Base-by-base conservation (phyloP, 495 filamentous ascomycete genomes). In the Lasiosphaeriaceae sp. region DNA sequence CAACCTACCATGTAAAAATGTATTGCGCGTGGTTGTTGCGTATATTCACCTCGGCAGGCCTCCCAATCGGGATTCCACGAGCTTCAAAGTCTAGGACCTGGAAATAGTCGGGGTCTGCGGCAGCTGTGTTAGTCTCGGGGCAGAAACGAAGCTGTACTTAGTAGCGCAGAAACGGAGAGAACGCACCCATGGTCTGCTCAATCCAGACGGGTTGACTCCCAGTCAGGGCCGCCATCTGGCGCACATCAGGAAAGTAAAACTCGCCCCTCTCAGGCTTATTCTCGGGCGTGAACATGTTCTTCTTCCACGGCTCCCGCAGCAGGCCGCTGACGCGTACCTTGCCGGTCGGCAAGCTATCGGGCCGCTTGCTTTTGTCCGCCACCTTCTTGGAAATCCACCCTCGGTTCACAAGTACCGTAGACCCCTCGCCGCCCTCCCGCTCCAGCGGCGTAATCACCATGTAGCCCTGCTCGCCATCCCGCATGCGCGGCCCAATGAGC, bases 1-100 rank as follows among this genome's bases (percentile, higher is more conserved):
- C n/a, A 24, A 77, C 84, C 66, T 83, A 96, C 94, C 94, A 98
- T 51, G 94, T 98, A 69, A 96, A 92, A 55, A 98, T 97, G 67
- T 98, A 98, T 75, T 98, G 93, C 61, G 89, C 85, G 73, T 98
- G 94, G 71, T 93, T 97, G 68, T 98, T 98, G 67, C 89, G 83
- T 70, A 98, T 73, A 72, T 94, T 96, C 56, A 98, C 94, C 74
- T 94, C 90, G 5, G 94, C 83, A 5, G 90, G 74, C 66, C 92
- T 81, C n/a, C 90, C 95, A 69, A 97, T 93, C 1, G 94, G 94
- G 41, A 94, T 86, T n/a, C 95, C 94, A 57, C 86, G 87, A 11
- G 80, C 81, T 63, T 86, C 78, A 64, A 89, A 77, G 48, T 90
- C 83, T 68, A 88, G 86, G 17, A 83, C 67, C 62, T 82, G 80